A percentile compares a stretch with the other conserved stretches of the same genome.
phyloP scores from a whole-genome alignment of 106 monocot species.

The Acorus gramineus region DNA sequence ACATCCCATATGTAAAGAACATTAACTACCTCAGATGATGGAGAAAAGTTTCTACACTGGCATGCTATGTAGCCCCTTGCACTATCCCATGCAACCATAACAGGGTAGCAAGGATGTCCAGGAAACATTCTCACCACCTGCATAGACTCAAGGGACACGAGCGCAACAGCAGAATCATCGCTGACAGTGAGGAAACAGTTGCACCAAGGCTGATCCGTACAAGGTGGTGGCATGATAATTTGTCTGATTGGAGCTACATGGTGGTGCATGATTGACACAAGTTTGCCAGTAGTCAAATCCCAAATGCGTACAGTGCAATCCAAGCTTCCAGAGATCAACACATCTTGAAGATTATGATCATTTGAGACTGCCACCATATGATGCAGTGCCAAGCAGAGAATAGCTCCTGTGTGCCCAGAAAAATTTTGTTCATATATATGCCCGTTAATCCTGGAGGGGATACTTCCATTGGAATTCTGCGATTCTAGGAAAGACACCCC shows the following conservation, averaged over 20 bases:
- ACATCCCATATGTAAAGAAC: conserved; percentile 86
- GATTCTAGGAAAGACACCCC: conserved; percentile 16
- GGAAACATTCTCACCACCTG: conserved; percentile 91
- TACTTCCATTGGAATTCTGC: conserved; percentile 19
- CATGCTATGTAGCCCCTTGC: conserved; percentile 88
- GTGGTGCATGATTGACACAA: conserved; percentile 71
- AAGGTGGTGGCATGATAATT: conserved; percentile 69
- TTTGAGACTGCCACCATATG: conserved; percentile 23
- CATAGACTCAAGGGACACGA: conserved; percentile 71
- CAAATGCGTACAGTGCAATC: conserved; percentile 82
- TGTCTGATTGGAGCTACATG: conserved; percentile 75
- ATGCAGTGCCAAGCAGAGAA: conserved; percentile 84
- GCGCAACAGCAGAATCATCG: conserved; percentile 79
- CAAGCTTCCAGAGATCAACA: conserved; percentile 69
- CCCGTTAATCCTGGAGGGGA: conserved; percentile 5
- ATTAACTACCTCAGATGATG: conserved; percentile 25
- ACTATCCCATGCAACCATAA: conserved; percentile 83
- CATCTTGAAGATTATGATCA: conserved; percentile 10
- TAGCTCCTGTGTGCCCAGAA: conserved; percentile 61
- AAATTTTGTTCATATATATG: conserved; percentile 29
- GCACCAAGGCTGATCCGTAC: conserved; percentile 56
- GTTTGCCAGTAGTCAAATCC: conserved; percentile 63
- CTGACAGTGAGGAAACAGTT: conserved; percentile 86
- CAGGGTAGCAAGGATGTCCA: conserved; percentile 73
- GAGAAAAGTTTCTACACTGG: conserved; percentile 38